These are phyloP conservation scores for Carpinus viminea DNA, from an alignment of 306 rosid genomes.

Conservation along the genomic window DNA sequence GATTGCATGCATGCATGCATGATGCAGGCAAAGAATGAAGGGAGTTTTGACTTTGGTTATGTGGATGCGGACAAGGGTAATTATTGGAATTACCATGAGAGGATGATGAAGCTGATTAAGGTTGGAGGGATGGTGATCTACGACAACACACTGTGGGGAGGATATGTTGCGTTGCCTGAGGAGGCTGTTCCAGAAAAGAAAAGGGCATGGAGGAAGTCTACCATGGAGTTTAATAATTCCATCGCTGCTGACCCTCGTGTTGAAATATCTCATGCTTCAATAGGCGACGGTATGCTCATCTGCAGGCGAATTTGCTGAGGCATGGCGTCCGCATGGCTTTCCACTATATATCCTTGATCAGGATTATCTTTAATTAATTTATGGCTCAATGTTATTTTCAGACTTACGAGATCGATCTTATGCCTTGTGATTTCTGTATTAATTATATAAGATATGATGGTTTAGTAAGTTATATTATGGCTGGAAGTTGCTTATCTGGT, in stretches of 20 bases:
- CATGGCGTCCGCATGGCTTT: too few relatives aligned
- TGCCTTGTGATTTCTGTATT: too few relatives aligned
- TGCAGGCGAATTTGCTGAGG: conserved; percentile 36
- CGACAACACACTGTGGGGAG: conserved; percentile 47
- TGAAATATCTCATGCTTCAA: conserved; percentile 36
- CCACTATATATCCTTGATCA: too few relatives aligned
- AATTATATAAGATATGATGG: too few relatives aligned
- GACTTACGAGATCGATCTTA: too few relatives aligned
- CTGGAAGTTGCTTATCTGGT: too few relatives aligned
- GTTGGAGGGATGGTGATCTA: conserved; percentile 44
- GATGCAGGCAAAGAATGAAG: conserved; percentile 36
- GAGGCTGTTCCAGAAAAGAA: conserved; percentile 31
- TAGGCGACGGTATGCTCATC: conserved; percentile 42
- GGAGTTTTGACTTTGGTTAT: conserved; percentile 38
- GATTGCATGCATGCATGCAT: too few relatives aligned
- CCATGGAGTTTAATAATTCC: conserved; percentile 32
- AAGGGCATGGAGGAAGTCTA: conserved; percentile 7
- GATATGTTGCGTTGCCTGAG: conserved; percentile 39
- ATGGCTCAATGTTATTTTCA: too few relatives aligned
- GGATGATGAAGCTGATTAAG: conserved; percentile 36
- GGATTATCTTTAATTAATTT: too few relatives aligned
- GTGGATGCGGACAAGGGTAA: conserved; percentile 54
- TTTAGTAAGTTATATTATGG: too few relatives aligned
- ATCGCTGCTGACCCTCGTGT: conserved; percentile 37
- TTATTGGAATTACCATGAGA: conserved; percentile 42